phyloP scores from a whole-genome alignment of 2,329 filamentous ascomycete species.

The Pyrenophora teres region DNA sequence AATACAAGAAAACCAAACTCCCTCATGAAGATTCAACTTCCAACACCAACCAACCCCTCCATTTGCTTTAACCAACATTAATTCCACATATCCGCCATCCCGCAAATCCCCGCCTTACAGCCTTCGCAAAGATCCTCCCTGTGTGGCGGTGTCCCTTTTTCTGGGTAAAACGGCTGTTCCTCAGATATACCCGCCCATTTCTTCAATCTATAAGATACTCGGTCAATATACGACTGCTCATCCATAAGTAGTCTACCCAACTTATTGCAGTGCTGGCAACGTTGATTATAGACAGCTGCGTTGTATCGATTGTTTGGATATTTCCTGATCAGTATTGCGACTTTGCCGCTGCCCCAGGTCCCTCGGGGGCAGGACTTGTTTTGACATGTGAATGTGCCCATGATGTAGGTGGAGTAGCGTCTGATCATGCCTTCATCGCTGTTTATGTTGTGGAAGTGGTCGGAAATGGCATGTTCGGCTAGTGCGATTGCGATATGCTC shows the following conservation, averaged over 20 bases:
- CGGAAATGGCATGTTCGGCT: too few species aligned
- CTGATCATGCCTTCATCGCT: not conserved
- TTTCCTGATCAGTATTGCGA: slow-evolving; percentile 22
- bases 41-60: too few species aligned
- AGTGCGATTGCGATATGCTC: too few species aligned
- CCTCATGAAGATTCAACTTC: too few species aligned
- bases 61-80: too few species aligned
- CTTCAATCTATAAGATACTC: slow-evolving; percentile 28
- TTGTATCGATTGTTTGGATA: slow-evolving; percentile 21
- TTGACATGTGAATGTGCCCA: slow-evolving; percentile 21
- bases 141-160: not conserved
- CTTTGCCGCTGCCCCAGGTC: slow-evolving; percentile 17
- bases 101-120: not conserved
- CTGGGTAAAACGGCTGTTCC: not conserved
- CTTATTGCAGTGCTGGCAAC: slow-evolving; percentile 21
- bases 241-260: slow-evolving; percentile 21
- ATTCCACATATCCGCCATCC: too few species aligned
- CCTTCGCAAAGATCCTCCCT: not conserved
- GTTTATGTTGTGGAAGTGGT: slow-evolving; percentile 3
- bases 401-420: slow-evolving; percentile 16
- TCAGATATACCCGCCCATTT: slow-evolving; percentile 27
- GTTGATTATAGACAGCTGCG: slow-evolving; percentile 24
- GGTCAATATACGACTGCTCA: slow-evolving; percentile 25
- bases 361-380: slow-evolving; percentile 12
- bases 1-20: too few species aligned